phyloP scores from a whole-genome alignment of 129 eudicot genomes.

The Pittosporum tobira region DNA sequence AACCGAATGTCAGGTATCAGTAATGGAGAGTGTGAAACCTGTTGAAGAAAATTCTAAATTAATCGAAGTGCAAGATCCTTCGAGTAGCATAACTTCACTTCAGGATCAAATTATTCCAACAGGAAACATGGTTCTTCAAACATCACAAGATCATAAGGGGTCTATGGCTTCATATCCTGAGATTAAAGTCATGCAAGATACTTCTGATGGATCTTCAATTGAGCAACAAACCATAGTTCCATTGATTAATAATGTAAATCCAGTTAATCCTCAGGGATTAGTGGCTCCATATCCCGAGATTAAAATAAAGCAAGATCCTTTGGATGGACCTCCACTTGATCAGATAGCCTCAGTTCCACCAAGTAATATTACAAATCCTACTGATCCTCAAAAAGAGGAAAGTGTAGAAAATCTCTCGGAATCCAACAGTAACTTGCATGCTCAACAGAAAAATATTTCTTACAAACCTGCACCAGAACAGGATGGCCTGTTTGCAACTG shows the following conservation, averaged over 20 bases:
- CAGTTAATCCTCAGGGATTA: neutral
- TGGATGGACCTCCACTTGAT: neutral
- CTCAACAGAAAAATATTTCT: neutral
- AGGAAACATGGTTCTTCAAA: constrained; percentile 9
- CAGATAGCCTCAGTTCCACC: constrained; percentile 13
- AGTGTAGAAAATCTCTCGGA: constrained; percentile 7
- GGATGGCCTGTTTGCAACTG: neutral
- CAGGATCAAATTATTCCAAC: constrained; percentile 18
- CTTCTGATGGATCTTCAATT: constrained; percentile 28
- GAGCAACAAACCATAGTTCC: constrained; percentile 14
- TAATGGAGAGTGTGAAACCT: no score
- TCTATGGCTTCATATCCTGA: constrained; percentile 13
- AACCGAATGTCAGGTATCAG: neutral
- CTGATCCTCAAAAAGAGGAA: constrained; percentile 24
- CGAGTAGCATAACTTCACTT: neutral
- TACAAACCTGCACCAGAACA: neutral
- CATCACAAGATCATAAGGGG: neutral
- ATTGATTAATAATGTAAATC: neutral
- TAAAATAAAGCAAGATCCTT: constrained; percentile 4
- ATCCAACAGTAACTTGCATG: constrained; percentile 8
- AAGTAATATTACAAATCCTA: constrained; percentile 10
- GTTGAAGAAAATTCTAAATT: constrained; percentile 10
- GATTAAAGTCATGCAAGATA: constrained; percentile 17
- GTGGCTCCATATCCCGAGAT: constrained; percentile 3
- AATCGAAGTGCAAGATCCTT: constrained; percentile 10